Base-by-base conservation (phyloP, 2,329 filamentous ascomycete genomes). In the Berkeleyomyces basicola region DNA sequence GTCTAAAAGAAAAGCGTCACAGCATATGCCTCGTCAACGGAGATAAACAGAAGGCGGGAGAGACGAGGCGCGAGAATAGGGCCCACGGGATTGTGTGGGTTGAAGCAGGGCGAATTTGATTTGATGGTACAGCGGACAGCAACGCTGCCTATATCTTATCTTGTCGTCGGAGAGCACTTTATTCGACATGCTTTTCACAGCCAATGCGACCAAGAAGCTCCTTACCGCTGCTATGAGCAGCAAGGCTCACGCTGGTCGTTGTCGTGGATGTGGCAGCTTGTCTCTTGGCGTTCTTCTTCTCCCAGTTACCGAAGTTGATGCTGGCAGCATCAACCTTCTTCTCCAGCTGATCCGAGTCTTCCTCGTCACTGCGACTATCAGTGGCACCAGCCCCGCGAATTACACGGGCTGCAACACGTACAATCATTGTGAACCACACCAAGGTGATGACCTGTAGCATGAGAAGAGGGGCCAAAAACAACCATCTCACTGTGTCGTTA, bases 341-440 rank as follows among this genome's bases (percentile, higher is more conserved):
- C 72, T 90, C 87, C 7, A 87, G 77, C 16, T 80, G 79, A 49
- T 83, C 81, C 2, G 81, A 84, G 31, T 85, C 88, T 73, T 95
- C 90, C 66, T 90, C 89, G 68, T 96, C 92, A 66, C 89, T 95
- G 63, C 93, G 84, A 16, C 83, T 81, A 70, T 99, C 93, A 66
- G 96, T 90, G 4, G 92, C 90, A 40, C 82, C 78, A 44, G 79
- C 82, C 40, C 92, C 91, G 59, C 79, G 81, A 43, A 97, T 71
- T 4, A 97, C 90, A 65, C 86, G 85, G 66, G 87, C 79, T 31
- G 90, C 90, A 2, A 99, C 88, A 63, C 84, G 83, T 46, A 91
- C 74, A 67, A 97, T 96, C 84, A 96, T 87, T 66, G 78, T 79
- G 70, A 97, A 95, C 93, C 93, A 97, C 66, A 88, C 79, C 43